Conservation (phyloP, 306 rosid genomes). For the Prunus mume region DNA sequence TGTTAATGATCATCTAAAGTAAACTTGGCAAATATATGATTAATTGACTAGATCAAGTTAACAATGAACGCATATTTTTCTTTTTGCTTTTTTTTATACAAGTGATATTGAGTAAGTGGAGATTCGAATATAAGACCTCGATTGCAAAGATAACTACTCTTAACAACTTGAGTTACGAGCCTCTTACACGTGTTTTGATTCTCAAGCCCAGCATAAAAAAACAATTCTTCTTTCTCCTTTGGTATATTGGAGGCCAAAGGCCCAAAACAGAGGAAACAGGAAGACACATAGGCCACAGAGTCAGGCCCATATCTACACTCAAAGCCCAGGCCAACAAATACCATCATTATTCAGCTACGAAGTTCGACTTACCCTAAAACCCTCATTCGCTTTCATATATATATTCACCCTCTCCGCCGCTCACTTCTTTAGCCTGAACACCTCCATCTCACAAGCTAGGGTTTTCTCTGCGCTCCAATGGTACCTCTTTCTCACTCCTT, state of each 20-base stretch:
- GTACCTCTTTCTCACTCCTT: constrained; percentile 25
- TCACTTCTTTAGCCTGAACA: constrained; percentile 2
- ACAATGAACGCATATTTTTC: too few relatives aligned
- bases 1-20: too few relatives aligned
- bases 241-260: neutral
- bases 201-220: too few relatives aligned
- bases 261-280: neutral
- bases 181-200: too few relatives aligned
- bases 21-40: too few relatives aligned
- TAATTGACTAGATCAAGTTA: too few relatives aligned
- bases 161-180: too few relatives aligned
- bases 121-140: too few relatives aligned
- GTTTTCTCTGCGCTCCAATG: constrained; percentile 52
- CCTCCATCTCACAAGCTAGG: constrained; percentile 30
- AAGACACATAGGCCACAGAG: neutral
- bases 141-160: too few relatives aligned
- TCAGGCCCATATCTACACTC: neutral
- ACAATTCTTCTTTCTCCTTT: too few relatives aligned
- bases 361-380: neutral
- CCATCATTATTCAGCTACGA: neutral
- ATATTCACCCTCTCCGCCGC: constrained; percentile 12
- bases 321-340: neutral
- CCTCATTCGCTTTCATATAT: constrained; percentile 14
- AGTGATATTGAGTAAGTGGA: accelerated
- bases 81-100: too few relatives aligned